Conservation (phyloP, 441 rosid genomes). For the Viola pubescens region DNA sequence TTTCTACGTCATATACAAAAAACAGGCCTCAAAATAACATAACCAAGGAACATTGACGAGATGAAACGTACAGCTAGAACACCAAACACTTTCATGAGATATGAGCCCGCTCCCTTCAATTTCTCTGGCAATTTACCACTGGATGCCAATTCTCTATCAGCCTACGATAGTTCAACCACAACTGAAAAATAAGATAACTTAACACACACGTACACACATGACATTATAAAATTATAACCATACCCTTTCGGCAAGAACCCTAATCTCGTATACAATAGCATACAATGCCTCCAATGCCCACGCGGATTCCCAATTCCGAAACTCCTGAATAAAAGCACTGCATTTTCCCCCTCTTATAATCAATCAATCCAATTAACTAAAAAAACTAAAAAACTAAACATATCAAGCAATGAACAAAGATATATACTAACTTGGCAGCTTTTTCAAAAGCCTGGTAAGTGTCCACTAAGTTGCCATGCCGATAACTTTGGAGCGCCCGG, state of each 20-base stretch:
- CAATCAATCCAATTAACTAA: background rate
- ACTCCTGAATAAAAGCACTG: constrained; percentile 93
- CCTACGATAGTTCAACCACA: constrained; percentile 32
- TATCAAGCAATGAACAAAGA: background rate
- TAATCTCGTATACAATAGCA: constrained; percentile 74
- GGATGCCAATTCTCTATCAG: constrained; percentile 69
- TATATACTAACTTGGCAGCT: constrained; percentile 52
- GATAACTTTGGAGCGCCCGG: constrained; percentile 69
- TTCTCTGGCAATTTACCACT: constrained; percentile 88
- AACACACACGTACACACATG: too few species aligned
- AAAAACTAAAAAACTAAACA: background rate
- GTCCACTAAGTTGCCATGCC: constrained; percentile 58
- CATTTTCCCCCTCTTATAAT: constrained; percentile 3
- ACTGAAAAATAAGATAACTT: background rate
- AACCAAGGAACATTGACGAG: background rate
- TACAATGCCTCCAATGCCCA: constrained; percentile 90
- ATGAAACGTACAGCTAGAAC: constrained; percentile 76
- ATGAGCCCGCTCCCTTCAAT: constrained; percentile 88
- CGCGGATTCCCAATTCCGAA: constrained; percentile 93
- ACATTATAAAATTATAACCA: background rate
- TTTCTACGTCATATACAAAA: background rate
- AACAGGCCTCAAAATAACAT: background rate
- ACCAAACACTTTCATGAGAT: constrained; percentile 90
- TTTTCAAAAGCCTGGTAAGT: constrained; percentile 73
- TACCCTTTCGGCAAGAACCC: constrained; percentile 83